Conservation (phyloP, 1,284 basidiomycete genomes). For the Puccinia brachypodii region DNA sequence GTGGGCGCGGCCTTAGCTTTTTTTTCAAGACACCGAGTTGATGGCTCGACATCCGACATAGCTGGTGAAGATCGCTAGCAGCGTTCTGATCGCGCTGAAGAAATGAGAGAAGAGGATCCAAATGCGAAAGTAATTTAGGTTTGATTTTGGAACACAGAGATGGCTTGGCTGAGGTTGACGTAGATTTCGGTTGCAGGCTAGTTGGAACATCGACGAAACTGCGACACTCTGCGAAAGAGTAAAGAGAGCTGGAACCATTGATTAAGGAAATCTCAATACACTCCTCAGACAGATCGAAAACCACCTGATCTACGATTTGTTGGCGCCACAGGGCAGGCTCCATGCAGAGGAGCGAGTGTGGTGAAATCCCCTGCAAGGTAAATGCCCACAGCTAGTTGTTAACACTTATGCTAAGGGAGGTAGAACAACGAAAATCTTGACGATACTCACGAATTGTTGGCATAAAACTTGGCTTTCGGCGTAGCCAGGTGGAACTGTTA, state of each 20-base stretch:
- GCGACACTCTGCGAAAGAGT: conserved; percentile 13
- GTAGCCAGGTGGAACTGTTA: conserved; percentile 20
- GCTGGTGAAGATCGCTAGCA: background rate
- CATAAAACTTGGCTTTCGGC: conserved; percentile 23
- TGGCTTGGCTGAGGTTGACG: background rate
- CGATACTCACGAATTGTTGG: conserved; percentile 29
- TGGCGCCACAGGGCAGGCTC: conserved; percentile 32
- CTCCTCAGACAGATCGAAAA: conserved; percentile 9
- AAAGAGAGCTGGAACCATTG: conserved; percentile 4
- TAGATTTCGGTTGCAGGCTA: background rate
- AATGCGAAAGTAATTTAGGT: background rate
- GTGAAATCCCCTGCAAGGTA: conserved; percentile 21
- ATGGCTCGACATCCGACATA: conserved; percentile 6
- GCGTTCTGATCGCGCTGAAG: background rate
- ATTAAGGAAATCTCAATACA: conserved; percentile 20
- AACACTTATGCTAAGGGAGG: background rate
- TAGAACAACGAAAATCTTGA: background rate
- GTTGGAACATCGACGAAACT: background rate
- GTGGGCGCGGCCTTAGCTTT: background rate
- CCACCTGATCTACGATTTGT: conserved; percentile 29
- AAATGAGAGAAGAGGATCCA: conserved; percentile 1
- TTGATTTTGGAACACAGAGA: conserved; percentile 7
- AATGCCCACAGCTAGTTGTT: background rate
- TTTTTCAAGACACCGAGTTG: conserved; percentile 22
- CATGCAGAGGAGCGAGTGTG: conserved; percentile 35